Conservation (phyloP, 2,329 filamentous ascomycete genomes). For the Sporothrix sp. region DNA sequence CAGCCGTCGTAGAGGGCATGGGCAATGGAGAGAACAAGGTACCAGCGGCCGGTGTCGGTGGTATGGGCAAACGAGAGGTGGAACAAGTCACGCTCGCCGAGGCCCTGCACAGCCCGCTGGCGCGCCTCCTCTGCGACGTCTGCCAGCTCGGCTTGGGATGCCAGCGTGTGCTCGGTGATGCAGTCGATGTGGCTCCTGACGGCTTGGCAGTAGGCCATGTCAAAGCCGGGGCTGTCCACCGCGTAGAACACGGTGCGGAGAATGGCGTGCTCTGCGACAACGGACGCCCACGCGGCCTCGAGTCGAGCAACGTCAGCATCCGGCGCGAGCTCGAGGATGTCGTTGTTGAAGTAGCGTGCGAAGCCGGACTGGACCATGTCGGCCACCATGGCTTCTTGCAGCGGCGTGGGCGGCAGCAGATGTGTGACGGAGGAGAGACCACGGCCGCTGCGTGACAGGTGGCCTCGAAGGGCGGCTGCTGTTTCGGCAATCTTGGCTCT, state of each 20-base stretch:
- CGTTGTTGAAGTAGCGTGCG: slow-evolving; percentile 74
- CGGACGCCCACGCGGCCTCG: slow-evolving; percentile 48
- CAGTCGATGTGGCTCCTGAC: slow-evolving; percentile 22
- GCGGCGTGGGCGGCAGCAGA: slow-evolving; percentile 65
- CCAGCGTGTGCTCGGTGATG: slow-evolving; percentile 21
- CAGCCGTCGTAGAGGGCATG: slow-evolving; percentile 88
- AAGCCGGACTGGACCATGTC: slow-evolving; percentile 72
- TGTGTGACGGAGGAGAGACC: slow-evolving; percentile 38
- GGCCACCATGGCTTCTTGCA: slow-evolving; percentile 79
- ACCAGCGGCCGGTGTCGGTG: slow-evolving; percentile 24
- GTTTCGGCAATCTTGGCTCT: neutral
- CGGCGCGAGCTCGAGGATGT: slow-evolving; percentile 54
- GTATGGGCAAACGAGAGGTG: slow-evolving; percentile 37
- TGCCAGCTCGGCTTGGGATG: slow-evolving; percentile 26
- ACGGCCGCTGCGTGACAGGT: slow-evolving; percentile 27
- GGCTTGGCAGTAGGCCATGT: slow-evolving; percentile 41
- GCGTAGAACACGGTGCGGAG: slow-evolving; percentile 64
- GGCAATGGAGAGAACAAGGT: slow-evolving; percentile 59
- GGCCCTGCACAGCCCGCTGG: slow-evolving; percentile 26
- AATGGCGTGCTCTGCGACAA: slow-evolving; percentile 56
- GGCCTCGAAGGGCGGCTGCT: slow-evolving; percentile 27
- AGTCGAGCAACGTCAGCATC: slow-evolving; percentile 48
- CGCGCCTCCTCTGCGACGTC: slow-evolving; percentile 30
- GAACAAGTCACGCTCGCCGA: slow-evolving; percentile 34
- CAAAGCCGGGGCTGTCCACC: slow-evolving; percentile 50